Base-by-base conservation (phyloP, 257 asterid genomes). In the Osmanthus fragrans region DNA sequence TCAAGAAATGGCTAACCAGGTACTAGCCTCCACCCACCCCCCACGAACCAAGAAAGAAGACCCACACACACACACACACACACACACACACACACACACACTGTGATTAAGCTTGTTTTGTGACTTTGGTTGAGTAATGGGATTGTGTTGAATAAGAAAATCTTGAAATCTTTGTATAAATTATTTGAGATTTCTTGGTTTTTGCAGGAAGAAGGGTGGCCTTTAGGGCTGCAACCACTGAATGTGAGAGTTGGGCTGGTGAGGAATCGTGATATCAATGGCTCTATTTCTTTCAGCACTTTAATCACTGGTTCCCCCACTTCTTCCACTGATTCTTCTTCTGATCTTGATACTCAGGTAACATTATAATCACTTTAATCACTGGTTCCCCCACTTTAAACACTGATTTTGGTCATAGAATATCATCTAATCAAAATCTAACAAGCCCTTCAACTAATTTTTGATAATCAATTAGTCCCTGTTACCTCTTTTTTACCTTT, bases 181-280 rank as follows among this genome's bases (percentile, higher is more conserved):
- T 33, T 40, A 16, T 67, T 78, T 60, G 5, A 16, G 25, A 1
- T 40, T 74, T 32, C 63, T 70, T 69, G 33, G 10, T 73, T 8
- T 23, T 73, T 69, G 82, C 86, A 91, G 92, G 92, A 90, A 87
- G 93, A 85, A 79, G 95, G 97, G 9, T 92, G 95, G 96, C 97
- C 97, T 63, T 79, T 92, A 83, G 97, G 97, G 77, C 86, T 91
- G 64, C 92, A 88, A 21, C 94, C 96, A 66, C 32, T 89, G 75
- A 85, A 88, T 83, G 79, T 81, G 21, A 83, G 92, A 80, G 90
- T 60, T 75, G 90, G 92, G 71, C 47, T 88, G 7, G 76, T 63
- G 13, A 84, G 90, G 68, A 85, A 86, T 72, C 88, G 83, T 54
- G 85, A 86, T 77, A 67, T 80, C 30, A 80, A 82, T 78, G 90